Evolutionary conservation across 2,329 filamentous ascomycete genomes (phyloP), one percentile per base, ranked within the genome.

Genomic region (Diaporthe sp.): DNA sequence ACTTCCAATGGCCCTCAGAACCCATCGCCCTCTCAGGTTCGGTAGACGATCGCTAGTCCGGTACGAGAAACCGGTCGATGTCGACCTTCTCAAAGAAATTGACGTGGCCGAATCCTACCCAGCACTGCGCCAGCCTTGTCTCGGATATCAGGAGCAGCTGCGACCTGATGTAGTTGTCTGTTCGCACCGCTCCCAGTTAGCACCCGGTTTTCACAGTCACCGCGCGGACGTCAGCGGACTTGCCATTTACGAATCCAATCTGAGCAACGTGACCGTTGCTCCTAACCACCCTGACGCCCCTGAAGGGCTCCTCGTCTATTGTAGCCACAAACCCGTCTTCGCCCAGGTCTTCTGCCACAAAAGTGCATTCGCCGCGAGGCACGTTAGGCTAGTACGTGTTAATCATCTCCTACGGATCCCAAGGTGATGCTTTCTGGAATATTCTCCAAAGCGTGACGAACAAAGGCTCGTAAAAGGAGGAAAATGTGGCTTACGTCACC

Each of bases 331-430:
- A 87, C 0, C 94, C 94, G 0, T 80, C 84, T 0, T 88, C 86
- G 0, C 94, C 92, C 47, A 98, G 90, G 78, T 98, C 95, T 7
- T 94, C 90, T 0, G 92, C 93, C 4, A 94, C 88, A 81, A 97
- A 98, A 0, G 94, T 94, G 78, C 92, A 91, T 82, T 98, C 93
- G 12, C 96, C 96, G 12, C 96, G 89, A 0, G 96, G 96, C 19
- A 98, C 92, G 77, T 98, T 97, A 8, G 44, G 44, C 44, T 47
- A 47, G 44, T 17, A 22, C 44, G 19, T 47, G 44, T 47, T 22
- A 47, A 47, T 22, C 19, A 47, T 22, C 19, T 47, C 17, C 44
- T 22, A n/a, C 44, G 44, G 7, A n/a, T n/a, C 19, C 19, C 44
- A 47, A 47, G 22, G 19, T 47, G 44, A 47, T 22, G 19, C 22